phyloP scores from a whole-genome alignment of 306 rosid species.

The Citrullus mucosospermus region DNA sequence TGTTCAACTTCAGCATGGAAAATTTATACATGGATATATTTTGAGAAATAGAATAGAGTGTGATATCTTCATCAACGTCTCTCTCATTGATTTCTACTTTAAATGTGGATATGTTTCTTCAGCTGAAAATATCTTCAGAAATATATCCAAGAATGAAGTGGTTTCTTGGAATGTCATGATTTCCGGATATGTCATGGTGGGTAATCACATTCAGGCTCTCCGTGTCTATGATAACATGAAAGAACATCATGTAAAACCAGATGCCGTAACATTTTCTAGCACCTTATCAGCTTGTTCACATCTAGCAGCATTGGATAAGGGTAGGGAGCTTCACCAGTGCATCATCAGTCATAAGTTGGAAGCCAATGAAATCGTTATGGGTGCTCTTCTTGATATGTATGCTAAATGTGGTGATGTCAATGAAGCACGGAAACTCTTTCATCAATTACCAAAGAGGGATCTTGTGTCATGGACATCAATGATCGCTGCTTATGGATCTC shows the following conservation, averaged over 20 bases:
- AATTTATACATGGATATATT: conserved; percentile 53
- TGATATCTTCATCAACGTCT: conserved; percentile 40
- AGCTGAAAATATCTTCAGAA: conserved; percentile 42
- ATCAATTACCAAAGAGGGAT: conserved; percentile 55
- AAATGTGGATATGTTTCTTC: conserved; percentile 49
- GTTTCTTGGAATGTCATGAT: conserved; percentile 77
- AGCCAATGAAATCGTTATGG: conserved; percentile 49
- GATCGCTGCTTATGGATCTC: conserved; percentile 71
- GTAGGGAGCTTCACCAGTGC: conserved; percentile 54
- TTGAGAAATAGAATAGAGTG: conserved; percentile 33
- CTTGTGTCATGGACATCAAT: conserved; percentile 72
- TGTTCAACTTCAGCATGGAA: conserved; percentile 36
- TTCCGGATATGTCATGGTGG: conserved; percentile 48
- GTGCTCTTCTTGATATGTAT: conserved; percentile 82
- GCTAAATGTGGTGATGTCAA: conserved; percentile 74
- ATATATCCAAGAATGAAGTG: conserved; percentile 26
- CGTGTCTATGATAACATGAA: conserved; percentile 37
- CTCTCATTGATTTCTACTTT: conserved; percentile 59
- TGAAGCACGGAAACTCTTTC: conserved; percentile 52
- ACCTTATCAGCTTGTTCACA: conserved; percentile 68
- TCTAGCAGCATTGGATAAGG: conserved; percentile 62
- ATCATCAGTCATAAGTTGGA: conserved; percentile 32
- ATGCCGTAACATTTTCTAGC: conserved; percentile 54
- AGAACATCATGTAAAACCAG: conserved; percentile 36
- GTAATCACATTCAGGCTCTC: conserved; percentile 49